Evolutionary conservation across 805 yeast genomes (phyloP).

Genomic region (Candida mattraensis): DNA sequence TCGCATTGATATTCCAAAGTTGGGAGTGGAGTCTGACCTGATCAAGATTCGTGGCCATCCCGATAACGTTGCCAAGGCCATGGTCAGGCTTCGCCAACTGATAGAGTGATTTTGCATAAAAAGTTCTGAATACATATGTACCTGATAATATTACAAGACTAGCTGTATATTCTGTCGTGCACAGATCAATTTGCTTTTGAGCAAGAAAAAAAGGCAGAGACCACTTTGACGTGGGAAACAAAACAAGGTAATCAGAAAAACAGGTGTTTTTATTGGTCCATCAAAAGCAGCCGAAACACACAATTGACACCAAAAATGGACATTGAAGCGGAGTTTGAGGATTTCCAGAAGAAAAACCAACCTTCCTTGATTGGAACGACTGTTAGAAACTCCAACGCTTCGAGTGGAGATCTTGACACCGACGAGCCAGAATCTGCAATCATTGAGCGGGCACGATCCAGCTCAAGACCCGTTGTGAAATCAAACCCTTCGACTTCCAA

Average conservation of each 20-base stretch:
- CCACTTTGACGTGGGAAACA: neutral
- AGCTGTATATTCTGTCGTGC: too few species aligned
- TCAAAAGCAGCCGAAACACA: constrained; percentile 1
- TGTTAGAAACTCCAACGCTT: constrained; percentile 30
- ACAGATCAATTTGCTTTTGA: too few species aligned
- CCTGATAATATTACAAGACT: too few species aligned
- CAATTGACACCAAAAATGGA: constrained; percentile 37
- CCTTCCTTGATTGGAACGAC: constrained; percentile 58
- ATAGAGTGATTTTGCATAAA: constrained; percentile 48
- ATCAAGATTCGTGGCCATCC: constrained; percentile 66
- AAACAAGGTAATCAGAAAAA: constrained; percentile 1
- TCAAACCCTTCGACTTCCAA: constrained; percentile 33
- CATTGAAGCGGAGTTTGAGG: constrained; percentile 52
- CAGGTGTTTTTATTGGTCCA: constrained; percentile 7
- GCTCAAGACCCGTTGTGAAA: constrained; percentile 45
- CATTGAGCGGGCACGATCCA: constrained; percentile 24
- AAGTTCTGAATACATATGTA: too few species aligned
- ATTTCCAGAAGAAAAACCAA: constrained; percentile 44
- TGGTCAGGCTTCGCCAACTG: constrained; percentile 57
- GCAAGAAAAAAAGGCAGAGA: neutral
- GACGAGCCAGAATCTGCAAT: constrained; percentile 10
- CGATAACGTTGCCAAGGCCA: constrained; percentile 62
- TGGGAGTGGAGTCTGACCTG: constrained; percentile 47
- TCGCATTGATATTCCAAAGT: constrained; percentile 63
- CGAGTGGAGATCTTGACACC: constrained; percentile 20